Conservation (phyloP, 352 stramenopile species). For the Chrysophaeum taylorii region DNA sequence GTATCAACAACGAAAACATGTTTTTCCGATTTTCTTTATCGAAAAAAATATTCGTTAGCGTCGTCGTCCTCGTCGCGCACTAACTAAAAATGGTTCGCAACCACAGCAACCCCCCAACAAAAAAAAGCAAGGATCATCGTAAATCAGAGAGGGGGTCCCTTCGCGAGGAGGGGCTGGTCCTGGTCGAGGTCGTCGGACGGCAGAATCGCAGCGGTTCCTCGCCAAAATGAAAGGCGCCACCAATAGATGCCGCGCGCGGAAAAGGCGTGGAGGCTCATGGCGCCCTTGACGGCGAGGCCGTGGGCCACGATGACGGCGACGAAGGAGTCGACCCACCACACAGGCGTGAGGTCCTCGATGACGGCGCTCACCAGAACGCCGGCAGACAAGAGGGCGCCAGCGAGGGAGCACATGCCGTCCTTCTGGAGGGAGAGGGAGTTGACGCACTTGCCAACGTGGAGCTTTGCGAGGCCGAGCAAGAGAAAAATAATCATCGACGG, state of each 20-base stretch:
- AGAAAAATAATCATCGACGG: constrained; percentile 10
- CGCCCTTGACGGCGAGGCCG: constrained; percentile 1
- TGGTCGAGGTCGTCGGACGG: too few species aligned
- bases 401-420: constrained; percentile 11
- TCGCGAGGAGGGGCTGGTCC: too few species aligned
- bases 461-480: background rate
- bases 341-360: background rate
- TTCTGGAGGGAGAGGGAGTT: background rate
- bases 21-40: too few species aligned
- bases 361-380: background rate
- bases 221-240: background rate
- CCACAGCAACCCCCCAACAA: too few species aligned
- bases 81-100: too few species aligned
- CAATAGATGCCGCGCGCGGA: background rate
- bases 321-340: constrained; percentile 8
- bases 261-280: background rate
- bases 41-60: too few species aligned
- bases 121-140: too few species aligned
- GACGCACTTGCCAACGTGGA: background rate
- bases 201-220: too few species aligned
- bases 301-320: background rate
- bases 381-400: background rate
- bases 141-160: too few species aligned
- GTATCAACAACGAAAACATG: too few species aligned
- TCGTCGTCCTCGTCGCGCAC: too few species aligned